A percentile compares a stretch with the other conserved stretches of the same genome.
These are phyloP conservation scores for Mycena galopus DNA, from an alignment of 768 basidiomycete species.

Conservation along the genomic window DNA sequence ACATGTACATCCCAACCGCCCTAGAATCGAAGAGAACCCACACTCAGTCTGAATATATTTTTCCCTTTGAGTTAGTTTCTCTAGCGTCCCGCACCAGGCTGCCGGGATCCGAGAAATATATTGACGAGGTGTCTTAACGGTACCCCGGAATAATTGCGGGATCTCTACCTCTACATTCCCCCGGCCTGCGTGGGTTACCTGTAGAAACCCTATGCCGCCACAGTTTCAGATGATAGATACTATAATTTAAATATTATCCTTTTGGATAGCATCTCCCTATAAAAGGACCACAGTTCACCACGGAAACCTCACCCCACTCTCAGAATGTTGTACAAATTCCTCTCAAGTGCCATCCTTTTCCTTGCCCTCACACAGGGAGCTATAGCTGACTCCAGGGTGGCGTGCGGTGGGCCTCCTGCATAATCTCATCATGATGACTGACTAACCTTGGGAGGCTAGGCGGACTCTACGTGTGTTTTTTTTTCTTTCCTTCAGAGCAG, in stretches of 20 bases:
- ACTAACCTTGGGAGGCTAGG: too few relatives aligned
- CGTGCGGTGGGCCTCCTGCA: neutral
- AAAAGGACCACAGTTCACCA: neutral
- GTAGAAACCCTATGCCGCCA: neutral
- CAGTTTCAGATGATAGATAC: neutral
- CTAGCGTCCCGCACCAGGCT: neutral
- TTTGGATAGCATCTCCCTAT: neutral
- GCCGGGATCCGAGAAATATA: neutral
- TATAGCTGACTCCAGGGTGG: neutral
- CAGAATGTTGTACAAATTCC: neutral
- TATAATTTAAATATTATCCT: neutral
- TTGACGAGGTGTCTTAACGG: constrained; percentile 1
- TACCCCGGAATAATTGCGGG: neutral
- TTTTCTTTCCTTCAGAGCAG: too few relatives aligned
- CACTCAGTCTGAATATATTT: neutral
- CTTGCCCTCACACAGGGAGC: neutral
- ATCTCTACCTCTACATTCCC: constrained; percentile 1
- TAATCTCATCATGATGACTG: too few relatives aligned
- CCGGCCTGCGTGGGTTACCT: neutral
- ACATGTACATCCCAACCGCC: neutral
- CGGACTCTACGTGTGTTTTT: too few relatives aligned
- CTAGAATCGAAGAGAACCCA: neutral
- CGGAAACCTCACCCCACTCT: neutral
- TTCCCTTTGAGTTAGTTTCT: neutral
- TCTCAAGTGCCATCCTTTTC: neutral